Conservation (phyloP, 139 green algal species). For the Desmodesmus armatus region DNA sequence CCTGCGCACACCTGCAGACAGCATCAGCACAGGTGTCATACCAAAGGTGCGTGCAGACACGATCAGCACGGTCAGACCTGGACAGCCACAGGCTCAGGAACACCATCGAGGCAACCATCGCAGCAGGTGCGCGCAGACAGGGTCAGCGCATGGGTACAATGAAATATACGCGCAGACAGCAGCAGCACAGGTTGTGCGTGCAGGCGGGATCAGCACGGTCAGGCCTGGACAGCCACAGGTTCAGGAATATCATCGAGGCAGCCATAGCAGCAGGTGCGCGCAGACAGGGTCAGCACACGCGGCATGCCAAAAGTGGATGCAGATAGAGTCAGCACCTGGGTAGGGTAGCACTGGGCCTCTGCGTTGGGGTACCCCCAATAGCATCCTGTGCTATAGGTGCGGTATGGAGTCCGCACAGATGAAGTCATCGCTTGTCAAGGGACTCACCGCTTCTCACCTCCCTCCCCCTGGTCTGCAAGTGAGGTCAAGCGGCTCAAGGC, state of each 20-base stretch:
- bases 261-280: slow-evolving; percentile 62
- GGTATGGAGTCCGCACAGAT: too few relatives aligned
- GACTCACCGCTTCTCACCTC: too few relatives aligned
- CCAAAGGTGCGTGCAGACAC: too few relatives aligned
- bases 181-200: too few relatives aligned
- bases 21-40: too few relatives aligned
- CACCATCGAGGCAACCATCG: slow-evolving; percentile 76
- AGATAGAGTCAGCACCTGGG: neutral
- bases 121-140: slow-evolving; percentile 11
- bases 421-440: too few relatives aligned
- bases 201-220: slow-evolving; percentile 45
- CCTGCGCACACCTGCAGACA: too few relatives aligned
- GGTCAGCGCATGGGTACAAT: neutral
- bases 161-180: neutral
- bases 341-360: too few relatives aligned
- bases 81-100: slow-evolving; percentile 91
- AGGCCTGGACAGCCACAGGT: slow-evolving; percentile 82
- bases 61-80: slow-evolving; percentile 58
- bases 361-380: too few relatives aligned
- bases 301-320: neutral
- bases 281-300: neutral
- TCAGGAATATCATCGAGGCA: slow-evolving; percentile 79
- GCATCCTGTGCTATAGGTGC: too few relatives aligned
- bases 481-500: neutral
- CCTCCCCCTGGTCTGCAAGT: neutral